phyloP scores from a whole-genome alignment of 2,329 filamentous ascomycete genomes.

The Pestalotiopsis sp. region DNA sequence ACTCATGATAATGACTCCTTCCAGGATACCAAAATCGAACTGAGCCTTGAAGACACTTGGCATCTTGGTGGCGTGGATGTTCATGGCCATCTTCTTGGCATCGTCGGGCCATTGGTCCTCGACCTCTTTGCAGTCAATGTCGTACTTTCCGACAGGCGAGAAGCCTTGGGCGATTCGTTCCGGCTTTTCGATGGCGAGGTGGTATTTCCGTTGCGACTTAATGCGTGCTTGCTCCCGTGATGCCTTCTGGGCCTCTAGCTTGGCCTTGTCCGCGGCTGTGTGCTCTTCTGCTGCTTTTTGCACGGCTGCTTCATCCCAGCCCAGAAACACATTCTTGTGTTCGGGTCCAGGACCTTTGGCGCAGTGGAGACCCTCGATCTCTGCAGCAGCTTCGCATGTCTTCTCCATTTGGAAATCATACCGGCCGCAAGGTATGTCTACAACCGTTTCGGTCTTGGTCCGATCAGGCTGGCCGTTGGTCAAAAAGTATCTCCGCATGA shows the following conservation, averaged over 20 bases:
- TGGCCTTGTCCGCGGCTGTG: neutral
- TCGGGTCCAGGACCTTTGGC: neutral
- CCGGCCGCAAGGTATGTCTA: neutral
- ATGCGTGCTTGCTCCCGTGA: neutral
- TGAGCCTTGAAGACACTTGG: conserved; percentile 28
- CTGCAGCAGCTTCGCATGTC: neutral
- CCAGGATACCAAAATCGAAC: conserved; percentile 31
- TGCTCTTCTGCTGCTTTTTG: neutral
- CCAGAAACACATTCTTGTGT: neutral
- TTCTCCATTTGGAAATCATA: neutral
- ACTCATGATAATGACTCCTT: conserved; percentile 30
- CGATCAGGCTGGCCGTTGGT: neutral
- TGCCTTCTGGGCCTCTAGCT: neutral
- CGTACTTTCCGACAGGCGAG: conserved; percentile 26
- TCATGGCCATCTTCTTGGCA: conserved; percentile 25
- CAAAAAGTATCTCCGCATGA: neutral
- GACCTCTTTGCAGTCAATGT: conserved; percentile 27
- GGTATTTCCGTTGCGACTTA: neutral
- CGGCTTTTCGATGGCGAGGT: neutral
- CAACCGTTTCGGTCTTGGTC: neutral
- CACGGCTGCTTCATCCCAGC: neutral
- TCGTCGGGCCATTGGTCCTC: conserved; percentile 24
- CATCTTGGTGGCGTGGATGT: conserved; percentile 24
- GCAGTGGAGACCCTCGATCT: neutral
- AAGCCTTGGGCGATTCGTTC: neutral